Evolutionary conservation across 495 filamentous ascomycete genomes (phyloP).

Genomic region (Penicillium pulvis): DNA sequence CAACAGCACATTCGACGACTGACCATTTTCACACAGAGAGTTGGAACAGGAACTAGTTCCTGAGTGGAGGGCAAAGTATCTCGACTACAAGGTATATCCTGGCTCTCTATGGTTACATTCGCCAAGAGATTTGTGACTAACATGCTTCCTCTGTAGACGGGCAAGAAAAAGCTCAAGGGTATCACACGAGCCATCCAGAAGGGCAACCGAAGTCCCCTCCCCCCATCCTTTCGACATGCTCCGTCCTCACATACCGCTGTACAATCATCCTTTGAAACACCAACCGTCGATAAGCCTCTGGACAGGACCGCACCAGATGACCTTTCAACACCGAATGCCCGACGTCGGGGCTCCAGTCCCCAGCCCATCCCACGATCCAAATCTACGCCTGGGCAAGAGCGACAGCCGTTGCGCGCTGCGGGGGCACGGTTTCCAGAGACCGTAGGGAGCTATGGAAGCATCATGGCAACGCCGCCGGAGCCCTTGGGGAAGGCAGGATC

Average conservation of each 20-base stretch:
- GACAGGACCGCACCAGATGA: slow-evolving; percentile 24
- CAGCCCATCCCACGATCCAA: slow-evolving; percentile 24
- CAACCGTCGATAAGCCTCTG: slow-evolving; percentile 25
- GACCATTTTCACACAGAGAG: slow-evolving; percentile 54
- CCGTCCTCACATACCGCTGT: slow-evolving; percentile 31
- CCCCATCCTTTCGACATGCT: slow-evolving; percentile 36
- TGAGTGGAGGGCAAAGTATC: slow-evolving; percentile 91
- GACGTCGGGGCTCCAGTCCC: neutral
- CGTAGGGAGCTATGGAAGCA: slow-evolving; percentile 70
- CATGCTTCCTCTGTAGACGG: slow-evolving; percentile 42
- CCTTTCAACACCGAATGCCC: slow-evolving; percentile 8
- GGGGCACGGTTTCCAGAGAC: slow-evolving; percentile 42
- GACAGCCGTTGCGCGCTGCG: slow-evolving; percentile 41
- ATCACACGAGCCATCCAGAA: slow-evolving; percentile 68
- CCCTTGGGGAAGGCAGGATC: slow-evolving; percentile 23
- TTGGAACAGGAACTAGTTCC: slow-evolving; percentile 85
- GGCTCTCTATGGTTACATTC: neutral
- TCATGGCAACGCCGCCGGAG: slow-evolving; percentile 64
- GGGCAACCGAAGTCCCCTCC: slow-evolving; percentile 58
- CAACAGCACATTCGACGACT: slow-evolving; percentile 21
- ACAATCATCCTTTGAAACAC: slow-evolving; percentile 8
- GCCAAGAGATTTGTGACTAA: neutral
- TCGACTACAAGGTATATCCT: slow-evolving; percentile 77
- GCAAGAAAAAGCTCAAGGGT: slow-evolving; percentile 88
- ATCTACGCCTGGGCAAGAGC: slow-evolving; percentile 32